A percentile compares a stretch with the other conserved stretches of the same genome.
Evolutionary conservation across 768 basidiomycete species (phyloP).

Genomic region (Melanogaster broomeanus): DNA sequence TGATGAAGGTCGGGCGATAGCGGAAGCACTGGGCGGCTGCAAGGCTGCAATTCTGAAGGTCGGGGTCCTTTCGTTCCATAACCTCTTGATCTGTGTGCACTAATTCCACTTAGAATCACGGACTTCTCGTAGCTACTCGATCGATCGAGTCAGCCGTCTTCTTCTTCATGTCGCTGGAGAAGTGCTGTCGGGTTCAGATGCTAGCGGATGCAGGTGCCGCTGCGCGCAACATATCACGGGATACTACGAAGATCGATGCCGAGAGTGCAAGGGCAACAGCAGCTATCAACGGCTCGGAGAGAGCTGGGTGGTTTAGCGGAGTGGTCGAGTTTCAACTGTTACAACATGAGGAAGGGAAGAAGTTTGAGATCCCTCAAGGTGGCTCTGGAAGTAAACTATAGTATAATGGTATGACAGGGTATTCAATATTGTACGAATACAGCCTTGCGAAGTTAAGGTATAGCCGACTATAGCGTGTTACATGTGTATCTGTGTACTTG

Average conservation of each 20-base stretch:
- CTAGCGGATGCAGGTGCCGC: conserved; percentile 30
- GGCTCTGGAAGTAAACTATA: too few relatives aligned
- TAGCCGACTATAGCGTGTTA: not conserved
- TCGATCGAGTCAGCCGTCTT: conserved; percentile 25
- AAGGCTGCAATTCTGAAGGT: conserved; percentile 30
- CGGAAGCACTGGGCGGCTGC: conserved; percentile 21
- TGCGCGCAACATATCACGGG: conserved; percentile 7
- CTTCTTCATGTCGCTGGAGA: conserved; percentile 29
- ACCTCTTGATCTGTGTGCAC: not conserved
- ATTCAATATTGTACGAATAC: not conserved
- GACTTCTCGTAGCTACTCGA: conserved; percentile 22
- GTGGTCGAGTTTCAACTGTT: conserved; percentile 39
- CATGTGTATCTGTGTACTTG: not conserved
- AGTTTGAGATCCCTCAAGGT: conserved; percentile 4
- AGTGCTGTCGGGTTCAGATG: conserved; percentile 32
- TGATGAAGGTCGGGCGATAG: conserved; percentile 36
- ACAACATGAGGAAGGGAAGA: conserved; percentile 36
- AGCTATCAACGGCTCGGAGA: conserved; percentile 25
- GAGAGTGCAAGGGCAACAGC: conserved; percentile 30
- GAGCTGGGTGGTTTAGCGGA: conserved; percentile 41
- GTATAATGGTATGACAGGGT: not conserved
- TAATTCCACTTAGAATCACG: conserved; percentile 24
- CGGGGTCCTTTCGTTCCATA: not conserved
- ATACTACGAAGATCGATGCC: conserved; percentile 4
- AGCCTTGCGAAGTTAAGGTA: not conserved